Conservation (phyloP, 176 grass and related monocot species). For the Alopecurus myosuroides region DNA sequence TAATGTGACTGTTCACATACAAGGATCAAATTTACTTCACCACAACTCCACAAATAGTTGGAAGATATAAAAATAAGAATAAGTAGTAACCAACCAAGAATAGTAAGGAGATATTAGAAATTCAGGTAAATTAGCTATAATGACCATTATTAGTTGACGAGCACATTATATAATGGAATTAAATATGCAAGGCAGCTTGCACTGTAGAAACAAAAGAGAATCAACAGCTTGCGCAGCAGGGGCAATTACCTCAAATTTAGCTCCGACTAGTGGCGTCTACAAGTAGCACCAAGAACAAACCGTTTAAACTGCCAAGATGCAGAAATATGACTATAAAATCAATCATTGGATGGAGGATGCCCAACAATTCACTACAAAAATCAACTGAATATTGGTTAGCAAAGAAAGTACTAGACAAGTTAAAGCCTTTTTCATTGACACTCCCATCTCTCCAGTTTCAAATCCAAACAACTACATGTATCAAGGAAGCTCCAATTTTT, state of each 20-base stretch:
- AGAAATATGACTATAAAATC: background rate
- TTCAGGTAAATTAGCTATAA: background rate
- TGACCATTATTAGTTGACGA: background rate
- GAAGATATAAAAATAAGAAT: too few relatives aligned
- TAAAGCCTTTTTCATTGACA: background rate
- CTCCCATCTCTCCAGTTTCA: background rate
- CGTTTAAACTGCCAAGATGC: background rate
- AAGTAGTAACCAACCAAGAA: background rate
- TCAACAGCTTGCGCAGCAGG: too few relatives aligned
- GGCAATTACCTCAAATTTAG: background rate
- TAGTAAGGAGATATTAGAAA: background rate
- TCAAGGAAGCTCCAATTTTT: too few relatives aligned
- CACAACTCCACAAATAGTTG: background rate
- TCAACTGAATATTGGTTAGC: background rate
- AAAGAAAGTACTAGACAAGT: background rate
- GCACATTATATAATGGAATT: background rate
- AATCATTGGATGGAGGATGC: too few relatives aligned
- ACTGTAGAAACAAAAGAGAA: too few relatives aligned
- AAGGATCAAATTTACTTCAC: background rate
- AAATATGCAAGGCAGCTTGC: too few relatives aligned
- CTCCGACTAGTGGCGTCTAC: background rate
- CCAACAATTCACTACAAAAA: background rate
- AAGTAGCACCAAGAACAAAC: background rate
- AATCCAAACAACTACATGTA: background rate
- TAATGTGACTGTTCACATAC: background rate